Percentiles rank a stretch among this genome's conserved stretches.
phyloP scores from a whole-genome alignment of 1,139 yeast species.

The Suhomyces guaymorum region DNA sequence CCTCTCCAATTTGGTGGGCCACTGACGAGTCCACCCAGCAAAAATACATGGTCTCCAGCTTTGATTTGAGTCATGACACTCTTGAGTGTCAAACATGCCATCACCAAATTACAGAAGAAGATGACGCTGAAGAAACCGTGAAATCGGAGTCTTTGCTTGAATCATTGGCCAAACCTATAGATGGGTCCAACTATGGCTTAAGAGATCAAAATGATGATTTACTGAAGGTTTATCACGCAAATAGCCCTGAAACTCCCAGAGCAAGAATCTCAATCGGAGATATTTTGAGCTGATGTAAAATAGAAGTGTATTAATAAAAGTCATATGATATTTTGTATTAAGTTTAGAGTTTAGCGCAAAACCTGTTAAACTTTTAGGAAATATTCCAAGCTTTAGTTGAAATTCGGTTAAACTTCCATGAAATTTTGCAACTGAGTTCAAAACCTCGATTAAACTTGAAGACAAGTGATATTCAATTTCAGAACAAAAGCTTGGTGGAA shows the following conservation, averaged over 20 bases:
- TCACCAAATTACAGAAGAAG: slow-evolving; percentile 19
- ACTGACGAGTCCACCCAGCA: slow-evolving; percentile 4
- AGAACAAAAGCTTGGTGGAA: too few relatives aligned
- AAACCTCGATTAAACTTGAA: too few relatives aligned
- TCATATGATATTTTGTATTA: too few relatives aligned
- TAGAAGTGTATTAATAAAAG: too few relatives aligned
- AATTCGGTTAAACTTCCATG: too few relatives aligned
- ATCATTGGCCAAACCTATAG: slow-evolving; percentile 32
- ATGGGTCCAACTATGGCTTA: slow-evolving; percentile 38
- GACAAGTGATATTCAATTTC: too few relatives aligned
- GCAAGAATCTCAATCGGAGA: slow-evolving; percentile 29
- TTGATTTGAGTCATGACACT: slow-evolving; percentile 9
- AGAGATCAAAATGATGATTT: slow-evolving; percentile 30
- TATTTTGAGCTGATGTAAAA: slow-evolving; percentile 19
- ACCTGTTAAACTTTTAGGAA: too few relatives aligned
- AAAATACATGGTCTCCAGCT: slow-evolving; percentile 8
- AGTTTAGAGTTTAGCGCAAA: too few relatives aligned
- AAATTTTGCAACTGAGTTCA: too few relatives aligned
- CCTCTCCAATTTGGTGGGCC: slow-evolving; percentile 47
- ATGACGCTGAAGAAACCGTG: slow-evolving; percentile 12
- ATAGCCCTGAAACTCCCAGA: slow-evolving; percentile 16
- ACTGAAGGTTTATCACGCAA: slow-evolving; percentile 15
- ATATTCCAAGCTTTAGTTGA: too few relatives aligned
- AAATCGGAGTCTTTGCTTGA: slow-evolving; percentile 21
- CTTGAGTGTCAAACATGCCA: slow-evolving; percentile 38